Percentiles rank a stretch among this genome's conserved stretches.
Evolutionary conservation across 2,329 filamentous ascomycete species (phyloP).

Genomic region (Allantophomopsis cytisporea): DNA sequence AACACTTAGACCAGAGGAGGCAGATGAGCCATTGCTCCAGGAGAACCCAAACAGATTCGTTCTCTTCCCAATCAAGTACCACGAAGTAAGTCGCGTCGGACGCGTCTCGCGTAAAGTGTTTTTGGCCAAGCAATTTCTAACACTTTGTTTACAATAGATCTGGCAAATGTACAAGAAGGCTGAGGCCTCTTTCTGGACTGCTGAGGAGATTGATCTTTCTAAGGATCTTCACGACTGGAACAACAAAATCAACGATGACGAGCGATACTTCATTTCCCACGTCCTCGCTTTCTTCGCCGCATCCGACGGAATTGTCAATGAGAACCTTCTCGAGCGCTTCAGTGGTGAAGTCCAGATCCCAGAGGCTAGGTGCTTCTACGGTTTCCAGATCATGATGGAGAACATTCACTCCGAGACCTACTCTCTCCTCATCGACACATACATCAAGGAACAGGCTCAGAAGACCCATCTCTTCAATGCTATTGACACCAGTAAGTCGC

Average conservation of each 20-base stretch:
- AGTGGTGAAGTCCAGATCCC: constrained; percentile 93
- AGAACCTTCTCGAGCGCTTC: constrained; percentile 98
- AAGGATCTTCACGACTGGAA: constrained; percentile 99
- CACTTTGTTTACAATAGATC: constrained; percentile 45
- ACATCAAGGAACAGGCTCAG: constrained; percentile 96
- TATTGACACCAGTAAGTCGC: constrained; percentile 78
- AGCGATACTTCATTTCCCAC: constrained; percentile 97
- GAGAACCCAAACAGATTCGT: constrained; percentile 97
- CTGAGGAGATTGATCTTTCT: constrained; percentile 96
- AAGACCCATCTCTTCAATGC: constrained; percentile 93
- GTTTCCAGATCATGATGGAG: constrained; percentile 99
- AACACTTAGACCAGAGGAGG: constrained; percentile 53
- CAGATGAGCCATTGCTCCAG: constrained; percentile 79
- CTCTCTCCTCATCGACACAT: constrained; percentile 96
- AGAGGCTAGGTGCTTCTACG: constrained; percentile 98
- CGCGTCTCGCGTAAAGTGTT: constrained; percentile 56
- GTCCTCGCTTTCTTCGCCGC: constrained; percentile 98
- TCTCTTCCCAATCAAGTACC: constrained; percentile 97
- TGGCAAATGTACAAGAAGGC: constrained; percentile 99
- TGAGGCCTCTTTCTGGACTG: constrained; percentile 99
- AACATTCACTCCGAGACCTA: constrained; percentile 99
- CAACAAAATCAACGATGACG: constrained; percentile 90
- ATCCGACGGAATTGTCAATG: constrained; percentile 97
- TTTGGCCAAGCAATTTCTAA: constrained; percentile 23
- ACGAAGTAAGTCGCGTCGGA: constrained; percentile 55